Evolutionary conservation across 192 early-diverging fungal genomes (phyloP).

Genomic region (Coemansia sp.): DNA sequence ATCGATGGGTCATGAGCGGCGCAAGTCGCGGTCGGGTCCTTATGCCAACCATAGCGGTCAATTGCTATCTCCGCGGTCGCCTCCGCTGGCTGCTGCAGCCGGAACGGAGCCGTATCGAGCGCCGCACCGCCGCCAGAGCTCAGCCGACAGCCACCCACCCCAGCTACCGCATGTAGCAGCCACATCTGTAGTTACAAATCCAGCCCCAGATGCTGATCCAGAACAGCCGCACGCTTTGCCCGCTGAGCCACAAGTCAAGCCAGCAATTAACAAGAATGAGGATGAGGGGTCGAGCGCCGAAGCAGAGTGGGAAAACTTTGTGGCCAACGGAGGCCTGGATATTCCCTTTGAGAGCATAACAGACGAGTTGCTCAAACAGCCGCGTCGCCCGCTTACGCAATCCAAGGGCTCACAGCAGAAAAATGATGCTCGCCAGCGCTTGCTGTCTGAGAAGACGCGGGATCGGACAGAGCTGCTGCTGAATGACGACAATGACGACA

Average conservation of each 20-base stretch:
- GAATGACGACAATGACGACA: conserved; percentile 25
- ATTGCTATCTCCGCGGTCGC: conserved; percentile 21
- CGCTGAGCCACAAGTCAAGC: neutral
- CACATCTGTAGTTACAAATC: neutral
- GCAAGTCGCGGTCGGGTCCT: conserved; percentile 1
- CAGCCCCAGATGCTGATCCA: neutral
- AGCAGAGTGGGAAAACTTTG: conserved; percentile 55
- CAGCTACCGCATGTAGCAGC: neutral
- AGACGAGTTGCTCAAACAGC: conserved; percentile 45
- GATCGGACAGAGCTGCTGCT: conserved; percentile 20
- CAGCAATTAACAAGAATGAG: conserved; percentile 14
- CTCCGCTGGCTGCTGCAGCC: neutral
- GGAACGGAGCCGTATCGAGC: conserved; percentile 35
- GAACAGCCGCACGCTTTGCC: neutral
- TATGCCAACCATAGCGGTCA: neutral
- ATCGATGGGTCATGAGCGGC: neutral
- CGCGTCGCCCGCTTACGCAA: neutral
- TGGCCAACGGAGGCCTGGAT: conserved; percentile 51
- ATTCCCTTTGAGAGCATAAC: conserved; percentile 50
- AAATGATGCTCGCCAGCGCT: neutral
- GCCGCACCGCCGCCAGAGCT: conserved; percentile 45
- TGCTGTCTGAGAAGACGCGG: neutral
- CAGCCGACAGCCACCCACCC: conserved; percentile 19
- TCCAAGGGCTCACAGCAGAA: neutral
- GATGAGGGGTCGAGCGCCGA: conserved; percentile 29